Base-by-base conservation (phyloP, 768 basidiomycete species). In the Russula virescens region DNA sequence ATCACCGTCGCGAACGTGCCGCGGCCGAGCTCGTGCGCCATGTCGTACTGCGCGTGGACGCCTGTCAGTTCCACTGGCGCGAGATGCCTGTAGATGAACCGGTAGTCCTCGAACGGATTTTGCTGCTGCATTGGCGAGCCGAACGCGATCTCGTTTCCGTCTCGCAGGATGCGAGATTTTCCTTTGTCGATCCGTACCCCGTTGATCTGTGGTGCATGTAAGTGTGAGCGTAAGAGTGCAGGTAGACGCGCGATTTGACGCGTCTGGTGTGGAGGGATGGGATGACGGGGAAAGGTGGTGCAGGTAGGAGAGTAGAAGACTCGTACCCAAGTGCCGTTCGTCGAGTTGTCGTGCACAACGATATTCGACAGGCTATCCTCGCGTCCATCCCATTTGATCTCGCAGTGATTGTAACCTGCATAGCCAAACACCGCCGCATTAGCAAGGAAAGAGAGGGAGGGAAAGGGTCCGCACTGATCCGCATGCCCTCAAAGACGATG, bases 1-100 rank as follows among this genome's bases (percentile, higher is more conserved):
- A 87, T 82, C 21, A 98, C 96, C 11, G 87, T 88, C 5, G 94
- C 96, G 71, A 97, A 98, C 2, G 91, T 86, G 10, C 96, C 96
- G 68, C 87, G 88, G 57, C 96, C 96, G 3, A 98, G 82, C 72
- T 90, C 87, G 55, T 77, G 72, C 35, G 79, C 77, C 43, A 90
- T 69, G 65, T 90, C 88, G 71, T 91, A 91, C 58, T 77, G 75
- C 1, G 81, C 81, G 69, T 86, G 83, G 11, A 91, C 73, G 3
- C 85, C 86, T 77, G 23, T 73, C 74, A 0, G 81, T 76, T 16
- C 76, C 74, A 0, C 81, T 79, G 31, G 71, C 7, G 86, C 85
- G 13, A 80, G 77, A 66, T 87, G 83, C 11, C 88, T 83, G 70
- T 84, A 91, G 55, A 91, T 82, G 70, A 84, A 90, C 14, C 91